phyloP scores from a whole-genome alignment of 169 alveolate genomes.

The Plasmodium inui region DNA sequence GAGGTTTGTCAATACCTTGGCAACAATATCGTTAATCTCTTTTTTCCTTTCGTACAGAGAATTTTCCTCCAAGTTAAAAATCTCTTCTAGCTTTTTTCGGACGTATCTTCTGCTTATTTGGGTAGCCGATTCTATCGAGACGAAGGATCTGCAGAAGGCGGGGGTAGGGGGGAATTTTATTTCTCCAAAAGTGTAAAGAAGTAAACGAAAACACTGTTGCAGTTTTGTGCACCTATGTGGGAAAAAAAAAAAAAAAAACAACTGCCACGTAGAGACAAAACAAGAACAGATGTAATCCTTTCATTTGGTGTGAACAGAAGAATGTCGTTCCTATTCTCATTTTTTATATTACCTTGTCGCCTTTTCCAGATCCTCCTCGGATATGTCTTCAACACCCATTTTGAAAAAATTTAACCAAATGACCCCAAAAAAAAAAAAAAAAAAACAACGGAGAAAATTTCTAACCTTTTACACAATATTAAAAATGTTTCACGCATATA shows the following conservation, averaged over 20 bases:
- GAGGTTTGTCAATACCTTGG: conserved; percentile 47
- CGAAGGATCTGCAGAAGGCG: conserved; percentile 45
- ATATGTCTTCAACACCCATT: conserved; percentile 72
- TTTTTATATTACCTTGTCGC: conserved; percentile 65
- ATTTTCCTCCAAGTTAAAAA: conserved; percentile 69
- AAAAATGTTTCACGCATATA: not conserved
- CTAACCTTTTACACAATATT: not conserved
- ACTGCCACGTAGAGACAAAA: not conserved
- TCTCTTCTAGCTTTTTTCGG: conserved; percentile 61
- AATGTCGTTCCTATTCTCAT: conserved; percentile 5
- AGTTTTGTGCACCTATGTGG: not conserved
- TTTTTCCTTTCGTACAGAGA: conserved; percentile 65
- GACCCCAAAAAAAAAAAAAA: not conserved
- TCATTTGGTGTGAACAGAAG: not conserved
- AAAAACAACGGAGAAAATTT: not conserved
- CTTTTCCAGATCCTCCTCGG: conserved; percentile 55
- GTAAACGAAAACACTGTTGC: not conserved
- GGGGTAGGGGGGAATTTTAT: not conserved
- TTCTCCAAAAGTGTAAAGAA: not conserved
- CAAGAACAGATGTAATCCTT: not conserved
- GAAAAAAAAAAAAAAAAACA: not conserved
- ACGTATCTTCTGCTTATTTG: conserved; percentile 72
- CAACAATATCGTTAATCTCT: conserved; percentile 71
- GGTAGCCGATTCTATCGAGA: conserved; percentile 69
- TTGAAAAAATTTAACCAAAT: conserved; percentile 14